phyloP scores from a whole-genome alignment of 768 basidiomycete genomes.

The Serendipita vermifera region DNA sequence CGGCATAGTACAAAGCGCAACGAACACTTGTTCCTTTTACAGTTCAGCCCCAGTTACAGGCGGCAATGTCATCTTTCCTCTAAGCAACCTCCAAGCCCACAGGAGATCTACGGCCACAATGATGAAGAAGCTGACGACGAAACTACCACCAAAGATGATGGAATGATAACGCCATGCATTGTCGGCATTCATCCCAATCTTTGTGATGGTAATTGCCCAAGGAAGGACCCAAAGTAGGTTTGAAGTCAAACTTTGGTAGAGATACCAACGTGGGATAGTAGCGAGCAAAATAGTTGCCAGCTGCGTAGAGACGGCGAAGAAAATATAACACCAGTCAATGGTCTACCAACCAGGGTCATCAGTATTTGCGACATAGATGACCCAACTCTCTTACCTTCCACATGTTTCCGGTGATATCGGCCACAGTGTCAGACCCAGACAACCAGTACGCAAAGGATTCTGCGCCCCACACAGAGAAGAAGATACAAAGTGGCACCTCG shows the following conservation, averaged over 20 bases:
- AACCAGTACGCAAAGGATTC: slow-evolving; percentile 15
- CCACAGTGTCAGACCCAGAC: slow-evolving; percentile 14
- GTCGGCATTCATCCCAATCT: slow-evolving; percentile 1
- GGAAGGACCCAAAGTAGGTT: slow-evolving; percentile 18
- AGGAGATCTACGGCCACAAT: not conserved
- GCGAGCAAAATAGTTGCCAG: slow-evolving; percentile 18
- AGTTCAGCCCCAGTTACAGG: not conserved
- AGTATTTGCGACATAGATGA: not conserved
- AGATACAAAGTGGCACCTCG: slow-evolving; percentile 16
- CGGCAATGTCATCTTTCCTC: not conserved
- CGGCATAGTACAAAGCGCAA: slow-evolving; percentile 2
- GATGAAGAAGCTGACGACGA: slow-evolving; percentile 14
- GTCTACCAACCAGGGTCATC: not conserved
- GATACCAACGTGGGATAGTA: slow-evolving; percentile 16
- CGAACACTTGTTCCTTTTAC: slow-evolving; percentile 3
- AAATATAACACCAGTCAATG: slow-evolving; percentile 17
- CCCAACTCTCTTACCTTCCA: slow-evolving; percentile 15
- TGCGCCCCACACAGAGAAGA: slow-evolving; percentile 13
- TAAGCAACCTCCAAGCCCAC: slow-evolving; percentile 1
- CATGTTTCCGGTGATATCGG: slow-evolving; percentile 15
- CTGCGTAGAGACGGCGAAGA: slow-evolving; percentile 16
- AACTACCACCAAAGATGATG: slow-evolving; percentile 16
- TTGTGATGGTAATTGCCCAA: slow-evolving; percentile 15
- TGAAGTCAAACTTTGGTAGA: slow-evolving; percentile 14
- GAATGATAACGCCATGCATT: slow-evolving; percentile 17